Percentiles rank a stretch among this genome's conserved stretches.
These are phyloP conservation scores for Pisolithus albus DNA, from an alignment of 768 basidiomycete genomes.

Conservation along the genomic window DNA sequence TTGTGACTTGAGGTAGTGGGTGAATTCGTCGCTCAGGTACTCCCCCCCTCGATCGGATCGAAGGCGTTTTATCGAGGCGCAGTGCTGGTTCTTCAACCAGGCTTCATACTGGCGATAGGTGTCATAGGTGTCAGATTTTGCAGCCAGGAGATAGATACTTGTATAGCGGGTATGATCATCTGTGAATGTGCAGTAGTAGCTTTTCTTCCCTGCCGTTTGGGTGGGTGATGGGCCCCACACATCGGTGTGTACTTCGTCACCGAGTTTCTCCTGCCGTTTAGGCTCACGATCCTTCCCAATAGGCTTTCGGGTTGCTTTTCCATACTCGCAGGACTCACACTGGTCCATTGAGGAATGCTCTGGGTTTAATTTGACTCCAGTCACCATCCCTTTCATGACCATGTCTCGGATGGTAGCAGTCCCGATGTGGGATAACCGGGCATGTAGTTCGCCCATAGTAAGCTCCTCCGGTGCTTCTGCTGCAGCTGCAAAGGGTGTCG, in stretches of 20 bases:
- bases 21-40: conserved; percentile 1
- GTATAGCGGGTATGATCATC: background rate
- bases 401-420: background rate
- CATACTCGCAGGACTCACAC: conserved; percentile 7
- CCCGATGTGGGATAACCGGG: background rate
- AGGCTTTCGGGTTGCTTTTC: conserved; percentile 4
- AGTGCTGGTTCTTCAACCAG: conserved; percentile 1
- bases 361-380: background rate
- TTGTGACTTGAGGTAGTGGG: background rate
- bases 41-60: conserved; percentile 8
- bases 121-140: conserved; percentile 5
- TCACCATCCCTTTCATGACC: background rate
- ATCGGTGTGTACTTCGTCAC: conserved; percentile 16
- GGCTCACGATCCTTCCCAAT: conserved; percentile 2
- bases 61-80: background rate
- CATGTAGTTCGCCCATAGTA: conserved; percentile 2
- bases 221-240: conserved; percentile 21
- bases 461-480: background rate
- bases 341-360: background rate
- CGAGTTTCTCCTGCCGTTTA: background rate
- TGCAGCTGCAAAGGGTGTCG: background rate
- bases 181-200: too few species aligned
- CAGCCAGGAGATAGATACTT: background rate
- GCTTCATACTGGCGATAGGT: conserved; percentile 5
- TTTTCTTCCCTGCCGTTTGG: background rate